These are phyloP conservation scores for Spirogloea muscicola DNA, from an alignment of 139 green algal species.

Conservation along the genomic window DNA sequence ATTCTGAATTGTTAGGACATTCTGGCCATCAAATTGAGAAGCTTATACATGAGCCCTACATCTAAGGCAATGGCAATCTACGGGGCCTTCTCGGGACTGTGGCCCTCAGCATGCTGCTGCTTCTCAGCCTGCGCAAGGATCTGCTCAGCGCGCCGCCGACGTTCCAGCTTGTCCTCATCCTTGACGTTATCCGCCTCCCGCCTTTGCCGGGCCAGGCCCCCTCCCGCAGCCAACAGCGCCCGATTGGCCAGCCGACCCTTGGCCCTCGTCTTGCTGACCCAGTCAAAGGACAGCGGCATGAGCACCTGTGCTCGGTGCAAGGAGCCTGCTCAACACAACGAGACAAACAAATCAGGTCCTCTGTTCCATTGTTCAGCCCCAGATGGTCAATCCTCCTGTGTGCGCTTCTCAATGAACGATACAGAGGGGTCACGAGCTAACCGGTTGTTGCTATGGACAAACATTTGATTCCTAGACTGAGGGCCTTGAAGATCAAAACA, in stretches of 20 bases:
- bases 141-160: neutral
- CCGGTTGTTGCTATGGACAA: neutral
- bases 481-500: too few species aligned
- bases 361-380: neutral
- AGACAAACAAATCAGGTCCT: neutral
- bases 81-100: too few species aligned
- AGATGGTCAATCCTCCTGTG: neutral
- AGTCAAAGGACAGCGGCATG: constrained; percentile 7
- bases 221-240: neutral
- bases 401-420: neutral
- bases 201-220: constrained; percentile 1
- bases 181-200: neutral
- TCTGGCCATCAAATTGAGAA: too few species aligned
- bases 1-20: too few species aligned
- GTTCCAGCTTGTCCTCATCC: constrained; percentile 23
- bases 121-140: constrained; percentile 21
- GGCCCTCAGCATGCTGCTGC: constrained; percentile 8
- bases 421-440: neutral
- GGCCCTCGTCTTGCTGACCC: constrained; percentile 12
- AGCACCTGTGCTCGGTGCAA: neutral
- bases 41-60: too few species aligned
- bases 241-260: neutral
- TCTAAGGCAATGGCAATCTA: too few species aligned
- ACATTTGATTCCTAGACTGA: too few species aligned
- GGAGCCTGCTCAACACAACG: too few species aligned